These are phyloP conservation scores for Candida loeiensis DNA, from an alignment of 805 yeast genomes.

Conservation along the genomic window DNA sequence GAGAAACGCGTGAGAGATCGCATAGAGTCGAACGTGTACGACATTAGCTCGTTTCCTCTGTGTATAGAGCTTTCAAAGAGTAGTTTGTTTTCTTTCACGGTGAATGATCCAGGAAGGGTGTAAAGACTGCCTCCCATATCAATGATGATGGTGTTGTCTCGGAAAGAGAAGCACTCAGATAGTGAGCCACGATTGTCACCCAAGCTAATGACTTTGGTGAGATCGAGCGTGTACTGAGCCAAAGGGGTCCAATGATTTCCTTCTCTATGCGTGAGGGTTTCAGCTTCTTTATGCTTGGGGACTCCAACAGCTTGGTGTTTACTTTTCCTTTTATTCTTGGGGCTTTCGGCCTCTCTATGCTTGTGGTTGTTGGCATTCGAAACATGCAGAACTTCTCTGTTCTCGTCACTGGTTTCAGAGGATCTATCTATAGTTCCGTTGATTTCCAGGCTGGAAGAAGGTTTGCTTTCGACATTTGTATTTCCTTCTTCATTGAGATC, in stretches of 20 bases:
- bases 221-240: slow-evolving; percentile 15
- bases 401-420: not conserved
- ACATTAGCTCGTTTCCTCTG: slow-evolving; percentile 6
- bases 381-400: not conserved
- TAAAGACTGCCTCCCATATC: slow-evolving; percentile 20
- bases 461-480: not conserved
- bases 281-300: too few species aligned
- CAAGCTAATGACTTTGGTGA: slow-evolving; percentile 14
- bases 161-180: slow-evolving; percentile 12
- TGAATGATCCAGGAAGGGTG: slow-evolving; percentile 15
- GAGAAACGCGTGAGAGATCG: slow-evolving; percentile 24
- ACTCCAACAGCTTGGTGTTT: too few species aligned
- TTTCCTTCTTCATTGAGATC: not conserved
- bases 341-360: too few species aligned
- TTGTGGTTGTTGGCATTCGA: not conserved
- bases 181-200: slow-evolving; percentile 10
- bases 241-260: slow-evolving; percentile 25
- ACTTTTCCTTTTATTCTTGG: too few species aligned
- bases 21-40: slow-evolving; percentile 31
- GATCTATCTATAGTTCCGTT: not conserved
- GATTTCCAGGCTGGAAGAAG: not conserved
- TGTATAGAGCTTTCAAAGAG: not conserved
- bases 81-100: slow-evolving; percentile 1
- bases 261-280: too few species aligned
- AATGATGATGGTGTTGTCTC: slow-evolving; percentile 21